phyloP scores from a whole-genome alignment of 345 rosid species.

The Bruguiera sexangula region DNA sequence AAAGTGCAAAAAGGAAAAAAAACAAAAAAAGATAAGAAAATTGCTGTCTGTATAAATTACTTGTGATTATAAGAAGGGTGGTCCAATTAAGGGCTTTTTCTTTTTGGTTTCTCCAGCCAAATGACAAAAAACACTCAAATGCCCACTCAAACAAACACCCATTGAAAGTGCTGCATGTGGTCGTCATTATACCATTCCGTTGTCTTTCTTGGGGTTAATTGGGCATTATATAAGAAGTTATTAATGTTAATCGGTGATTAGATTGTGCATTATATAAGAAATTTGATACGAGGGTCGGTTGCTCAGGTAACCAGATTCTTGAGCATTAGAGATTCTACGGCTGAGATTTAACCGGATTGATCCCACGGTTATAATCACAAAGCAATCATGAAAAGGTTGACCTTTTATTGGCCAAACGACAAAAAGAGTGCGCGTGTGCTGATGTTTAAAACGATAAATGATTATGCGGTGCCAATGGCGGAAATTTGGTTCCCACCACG shows the following conservation, averaged over 20 bases:
- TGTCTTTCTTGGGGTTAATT: constrained; percentile 49
- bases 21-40: too few species aligned
- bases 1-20: neutral
- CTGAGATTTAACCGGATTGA: too few species aligned
- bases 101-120: neutral
- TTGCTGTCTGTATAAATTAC: neutral
- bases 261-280: neutral
- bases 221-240: constrained; percentile 1
- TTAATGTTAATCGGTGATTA: neutral
- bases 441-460: too few species aligned
- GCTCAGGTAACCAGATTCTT: too few species aligned
- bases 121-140: constrained; percentile 21
- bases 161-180: constrained; percentile 48
- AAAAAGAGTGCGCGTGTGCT: constrained; percentile 9
- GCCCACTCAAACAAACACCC: constrained; percentile 33
- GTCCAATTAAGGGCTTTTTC: constrained; percentile 1
- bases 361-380: too few species aligned
- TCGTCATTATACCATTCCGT: constrained; percentile 46
- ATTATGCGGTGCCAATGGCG: constrained; percentile 13
- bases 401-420: constrained; percentile 13
- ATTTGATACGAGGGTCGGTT: too few species aligned
- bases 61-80: constrained; percentile 5
- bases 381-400: constrained; percentile 20
- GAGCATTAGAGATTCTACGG: too few species aligned
- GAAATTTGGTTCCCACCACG: constrained; percentile 11